These are phyloP conservation scores for Prunus davidiana DNA, from an alignment of 306 rosid genomes.

Conservation along the genomic window DNA sequence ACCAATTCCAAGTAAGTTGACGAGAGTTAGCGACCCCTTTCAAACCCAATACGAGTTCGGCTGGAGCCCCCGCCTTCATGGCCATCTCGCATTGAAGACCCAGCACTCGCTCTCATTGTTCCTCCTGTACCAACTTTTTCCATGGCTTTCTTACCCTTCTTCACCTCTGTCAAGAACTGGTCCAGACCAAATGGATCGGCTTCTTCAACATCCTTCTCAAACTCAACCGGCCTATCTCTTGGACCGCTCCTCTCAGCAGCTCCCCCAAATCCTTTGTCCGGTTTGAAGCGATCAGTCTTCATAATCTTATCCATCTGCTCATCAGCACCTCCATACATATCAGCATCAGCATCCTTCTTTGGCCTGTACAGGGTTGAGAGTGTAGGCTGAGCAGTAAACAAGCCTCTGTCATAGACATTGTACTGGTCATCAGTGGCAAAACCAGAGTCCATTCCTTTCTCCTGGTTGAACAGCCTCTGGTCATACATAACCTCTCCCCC, in stretches of 20 bases:
- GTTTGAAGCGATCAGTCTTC: neutral
- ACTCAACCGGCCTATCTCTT: conserved; percentile 83
- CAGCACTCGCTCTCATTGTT: conserved; percentile 88
- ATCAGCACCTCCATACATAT: neutral
- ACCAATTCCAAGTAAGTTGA: too few species aligned
- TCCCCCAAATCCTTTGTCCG: neutral
- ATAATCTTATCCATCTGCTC: neutral
- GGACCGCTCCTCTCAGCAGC: conserved; percentile 64
- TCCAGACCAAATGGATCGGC: conserved; percentile 95
- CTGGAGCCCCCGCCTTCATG: conserved; percentile 66
- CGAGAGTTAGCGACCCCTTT: conserved; percentile 57
- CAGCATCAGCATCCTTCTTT: neutral
- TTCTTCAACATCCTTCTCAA: conserved; percentile 76
- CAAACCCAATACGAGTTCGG: conserved; percentile 82
- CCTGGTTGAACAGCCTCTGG: neutral
- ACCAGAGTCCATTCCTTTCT: neutral
- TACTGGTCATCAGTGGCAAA: neutral
- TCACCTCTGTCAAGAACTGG: conserved; percentile 78
- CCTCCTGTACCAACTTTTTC: conserved; percentile 79
- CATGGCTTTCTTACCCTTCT: conserved; percentile 85
- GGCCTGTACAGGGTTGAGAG: neutral
- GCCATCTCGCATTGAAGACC: conserved; percentile 75
- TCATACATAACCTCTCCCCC: neutral
- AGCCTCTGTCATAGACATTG: neutral
- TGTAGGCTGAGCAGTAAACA: neutral